phyloP scores from a whole-genome alignment of 2,329 filamentous ascomycete genomes.

The Penicillium janthinellum region DNA sequence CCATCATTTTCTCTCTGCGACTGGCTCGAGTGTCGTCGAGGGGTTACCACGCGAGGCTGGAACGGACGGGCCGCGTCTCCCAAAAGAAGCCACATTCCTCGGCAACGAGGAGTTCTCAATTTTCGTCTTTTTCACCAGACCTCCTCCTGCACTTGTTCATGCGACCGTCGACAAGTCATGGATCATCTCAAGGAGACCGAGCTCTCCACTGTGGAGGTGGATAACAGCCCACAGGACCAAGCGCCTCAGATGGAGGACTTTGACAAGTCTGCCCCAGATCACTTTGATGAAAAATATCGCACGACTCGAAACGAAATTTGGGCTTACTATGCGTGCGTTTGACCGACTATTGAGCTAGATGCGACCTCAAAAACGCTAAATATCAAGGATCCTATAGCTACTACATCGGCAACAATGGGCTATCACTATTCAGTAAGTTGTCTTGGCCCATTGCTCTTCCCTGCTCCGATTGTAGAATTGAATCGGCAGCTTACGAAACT shows the following conservation, averaged over 20 bases:
- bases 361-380: constrained; percentile 30
- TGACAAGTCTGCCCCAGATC: constrained; percentile 49
- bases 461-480: neutral
- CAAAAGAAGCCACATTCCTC: constrained; percentile 2
- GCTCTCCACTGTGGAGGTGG: constrained; percentile 20
- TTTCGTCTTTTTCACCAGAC: neutral
- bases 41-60: constrained; percentile 15
- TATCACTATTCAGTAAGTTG: constrained; percentile 57
- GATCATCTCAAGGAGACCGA: constrained; percentile 16
- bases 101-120: neutral
- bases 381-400: constrained; percentile 46
- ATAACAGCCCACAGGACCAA: constrained; percentile 1
- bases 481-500: neutral
- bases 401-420: constrained; percentile 68
- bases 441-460: neutral
- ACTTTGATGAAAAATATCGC: constrained; percentile 56
- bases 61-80: constrained; percentile 7
- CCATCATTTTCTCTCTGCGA: constrained; percentile 14
- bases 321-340: constrained; percentile 55
- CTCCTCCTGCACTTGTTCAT: neutral
- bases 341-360: constrained; percentile 3
- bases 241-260: constrained; percentile 2
- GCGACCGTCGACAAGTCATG: constrained; percentile 16
- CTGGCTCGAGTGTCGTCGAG: constrained; percentile 12
- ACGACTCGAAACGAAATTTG: constrained; percentile 59